These are phyloP conservation scores for Nitzschia sp. DNA, from an alignment of 108 stramenopile species.

Conservation along the genomic window DNA sequence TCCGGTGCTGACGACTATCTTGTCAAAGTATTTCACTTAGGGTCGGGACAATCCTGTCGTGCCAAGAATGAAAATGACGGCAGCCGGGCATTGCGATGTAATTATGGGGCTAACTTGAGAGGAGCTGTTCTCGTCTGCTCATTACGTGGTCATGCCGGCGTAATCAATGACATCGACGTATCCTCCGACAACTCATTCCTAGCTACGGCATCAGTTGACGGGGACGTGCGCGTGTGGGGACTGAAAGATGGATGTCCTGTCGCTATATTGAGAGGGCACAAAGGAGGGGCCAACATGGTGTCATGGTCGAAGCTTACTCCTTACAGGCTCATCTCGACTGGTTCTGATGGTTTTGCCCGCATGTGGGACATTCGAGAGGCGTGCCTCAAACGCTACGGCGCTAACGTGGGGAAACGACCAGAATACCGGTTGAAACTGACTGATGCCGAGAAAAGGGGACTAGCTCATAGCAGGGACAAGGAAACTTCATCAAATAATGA, in stretches of 20 bases:
- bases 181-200: conserved; percentile 87
- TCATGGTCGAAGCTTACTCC: conserved; percentile 82
- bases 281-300: conserved; percentile 82
- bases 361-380: conserved; percentile 85
- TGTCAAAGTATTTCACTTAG: conserved; percentile 86
- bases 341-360: conserved; percentile 75
- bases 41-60: conserved; percentile 37
- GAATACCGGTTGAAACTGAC: conserved; percentile 48
- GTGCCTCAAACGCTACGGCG: conserved; percentile 64
- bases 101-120: conserved; percentile 61
- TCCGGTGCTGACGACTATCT: conserved; percentile 95
- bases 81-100: conserved; percentile 31
- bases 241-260: conserved; percentile 84
- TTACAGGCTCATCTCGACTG: conserved; percentile 74
- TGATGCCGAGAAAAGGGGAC: conserved; percentile 5
- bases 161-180: conserved; percentile 91
- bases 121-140: conserved; percentile 84
- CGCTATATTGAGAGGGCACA: conserved; percentile 81
- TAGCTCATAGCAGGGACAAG: not conserved
- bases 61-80: not conserved
- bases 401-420: conserved; percentile 47
- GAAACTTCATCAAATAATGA: not conserved
- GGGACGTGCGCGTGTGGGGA: conserved; percentile 88
- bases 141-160: conserved; percentile 90
- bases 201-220: conserved; percentile 88